phyloP scores from a whole-genome alignment of 73 alveolate genomes.

The Urostyla sp. region DNA sequence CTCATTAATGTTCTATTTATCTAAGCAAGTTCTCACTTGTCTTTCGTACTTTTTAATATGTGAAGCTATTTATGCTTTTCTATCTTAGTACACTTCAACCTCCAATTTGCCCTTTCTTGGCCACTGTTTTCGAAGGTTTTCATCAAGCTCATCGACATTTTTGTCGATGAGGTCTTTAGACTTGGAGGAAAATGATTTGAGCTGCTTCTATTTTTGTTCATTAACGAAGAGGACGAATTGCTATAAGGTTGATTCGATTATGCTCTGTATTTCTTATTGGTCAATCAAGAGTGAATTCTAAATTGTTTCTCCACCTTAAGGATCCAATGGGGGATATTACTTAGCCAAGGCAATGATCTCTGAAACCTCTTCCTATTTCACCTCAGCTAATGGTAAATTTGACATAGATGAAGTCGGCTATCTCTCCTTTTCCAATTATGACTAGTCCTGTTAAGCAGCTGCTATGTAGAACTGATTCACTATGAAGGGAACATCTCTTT shows the following conservation, averaged over 20 bases:
- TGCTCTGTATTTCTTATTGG: slow-evolving; percentile 63
- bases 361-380: too few relatives aligned
- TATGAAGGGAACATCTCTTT: too few relatives aligned
- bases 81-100: slow-evolving; percentile 90
- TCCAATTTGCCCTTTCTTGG: slow-evolving; percentile 97
- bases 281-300: slow-evolving; percentile 76
- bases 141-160: slow-evolving; percentile 88
- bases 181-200: slow-evolving; percentile 69
- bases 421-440: too few relatives aligned
- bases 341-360: too few relatives aligned
- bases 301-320: slow-evolving; percentile 70
- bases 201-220: slow-evolving; percentile 55
- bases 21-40: slow-evolving; percentile 77
- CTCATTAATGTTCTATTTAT: slow-evolving; percentile 72
- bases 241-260: slow-evolving; percentile 61
- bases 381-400: too few relatives aligned
- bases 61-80: slow-evolving; percentile 84
- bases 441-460: too few relatives aligned
- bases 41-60: slow-evolving; percentile 89
- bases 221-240: slow-evolving; percentile 72
- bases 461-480: too few relatives aligned
- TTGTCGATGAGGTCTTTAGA: slow-evolving; percentile 84
- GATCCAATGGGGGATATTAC: slow-evolving; percentile 65
- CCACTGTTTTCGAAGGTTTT: slow-evolving; percentile 88
- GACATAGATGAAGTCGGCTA: too few relatives aligned